phyloP scores from a whole-genome alignment of 495 filamentous ascomycete genomes.

The Evansstolkia leycettana region DNA sequence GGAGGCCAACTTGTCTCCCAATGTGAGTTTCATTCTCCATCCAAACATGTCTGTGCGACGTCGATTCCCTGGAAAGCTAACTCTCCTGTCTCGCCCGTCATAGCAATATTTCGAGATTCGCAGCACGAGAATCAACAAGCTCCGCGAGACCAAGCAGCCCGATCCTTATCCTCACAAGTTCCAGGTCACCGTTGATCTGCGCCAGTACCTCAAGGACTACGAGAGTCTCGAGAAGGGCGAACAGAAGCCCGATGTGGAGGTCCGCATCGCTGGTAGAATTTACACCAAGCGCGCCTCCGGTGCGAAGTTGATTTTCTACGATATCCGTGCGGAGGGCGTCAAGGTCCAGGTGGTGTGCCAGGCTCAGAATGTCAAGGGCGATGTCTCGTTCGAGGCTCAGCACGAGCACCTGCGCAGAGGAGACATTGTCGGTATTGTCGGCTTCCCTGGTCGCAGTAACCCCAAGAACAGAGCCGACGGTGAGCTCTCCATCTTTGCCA shows the following conservation, averaged over 20 bases:
- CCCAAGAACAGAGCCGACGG: constrained; percentile 81
- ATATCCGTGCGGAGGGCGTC: constrained; percentile 71
- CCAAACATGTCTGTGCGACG: no score
- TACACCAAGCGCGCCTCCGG: constrained; percentile 78
- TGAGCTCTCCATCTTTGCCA: constrained; percentile 89
- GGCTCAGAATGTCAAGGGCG: constrained; percentile 52
- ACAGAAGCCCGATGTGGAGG: constrained; percentile 52
- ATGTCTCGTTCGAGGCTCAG: constrained; percentile 65
- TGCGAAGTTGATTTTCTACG: constrained; percentile 85
- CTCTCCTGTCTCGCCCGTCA: not conserved
- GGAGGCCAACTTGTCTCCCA: constrained; percentile 77
- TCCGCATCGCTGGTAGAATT: constrained; percentile 74
- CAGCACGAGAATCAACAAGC: constrained; percentile 69
- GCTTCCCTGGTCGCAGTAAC: constrained; percentile 77
- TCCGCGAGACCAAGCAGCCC: constrained; percentile 65
- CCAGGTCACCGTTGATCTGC: constrained; percentile 65
- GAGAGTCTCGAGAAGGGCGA: constrained; percentile 76
- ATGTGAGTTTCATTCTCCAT: constrained; percentile 42
- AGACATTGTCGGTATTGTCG: constrained; percentile 82
- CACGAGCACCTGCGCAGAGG: constrained; percentile 84
- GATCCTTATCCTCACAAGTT: constrained; percentile 98
- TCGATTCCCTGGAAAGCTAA: not conserved
- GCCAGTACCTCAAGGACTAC: constrained; percentile 64
- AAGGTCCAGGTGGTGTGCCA: constrained; percentile 89
- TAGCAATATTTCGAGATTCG: constrained; percentile 98